phyloP scores from a whole-genome alignment of 306 rosid genomes.

The Phaseolus lunatus region DNA sequence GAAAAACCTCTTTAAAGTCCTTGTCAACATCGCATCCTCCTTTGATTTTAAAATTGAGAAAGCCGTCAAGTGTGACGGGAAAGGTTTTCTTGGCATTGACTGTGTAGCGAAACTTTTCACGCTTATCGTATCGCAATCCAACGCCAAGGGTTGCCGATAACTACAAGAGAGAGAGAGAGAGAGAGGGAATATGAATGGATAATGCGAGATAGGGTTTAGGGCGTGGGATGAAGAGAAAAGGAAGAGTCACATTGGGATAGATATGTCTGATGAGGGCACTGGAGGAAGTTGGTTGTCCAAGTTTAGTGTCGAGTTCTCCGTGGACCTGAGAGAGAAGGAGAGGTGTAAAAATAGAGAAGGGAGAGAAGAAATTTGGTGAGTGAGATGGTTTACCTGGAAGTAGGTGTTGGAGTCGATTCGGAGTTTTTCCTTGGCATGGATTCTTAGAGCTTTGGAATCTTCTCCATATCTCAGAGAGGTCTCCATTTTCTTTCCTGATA shows the following conservation, averaged over 20 bases:
- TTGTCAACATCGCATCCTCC: slow-evolving; percentile 71
- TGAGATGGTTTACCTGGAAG: slow-evolving; percentile 57
- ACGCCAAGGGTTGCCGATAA: slow-evolving; percentile 77
- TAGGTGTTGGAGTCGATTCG: slow-evolving; percentile 70
- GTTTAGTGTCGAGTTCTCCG: slow-evolving; percentile 81
- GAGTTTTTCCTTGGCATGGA: slow-evolving; percentile 78
- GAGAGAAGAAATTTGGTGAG: neutral
- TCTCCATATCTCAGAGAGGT: slow-evolving; percentile 79
- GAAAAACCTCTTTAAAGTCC: slow-evolving; percentile 71
- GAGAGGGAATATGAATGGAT: neutral
- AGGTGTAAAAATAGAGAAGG: neutral
- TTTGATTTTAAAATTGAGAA: slow-evolving; percentile 60
- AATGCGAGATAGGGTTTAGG: neutral
- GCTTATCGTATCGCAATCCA: slow-evolving; percentile 68
- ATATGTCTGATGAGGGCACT: slow-evolving; percentile 67
- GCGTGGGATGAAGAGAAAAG: neutral
- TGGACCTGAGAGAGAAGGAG: slow-evolving; percentile 56
- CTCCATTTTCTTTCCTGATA: slow-evolving; percentile 61
- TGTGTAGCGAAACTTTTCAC: slow-evolving; percentile 61
- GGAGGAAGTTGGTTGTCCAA: slow-evolving; percentile 61
- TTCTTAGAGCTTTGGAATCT: slow-evolving; percentile 71
- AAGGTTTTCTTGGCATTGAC: slow-evolving; percentile 77
- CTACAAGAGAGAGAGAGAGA: slow-evolving; percentile 60
- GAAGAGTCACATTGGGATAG: slow-evolving; percentile 68
- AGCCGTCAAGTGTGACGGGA: slow-evolving; percentile 63